phyloP scores from a whole-genome alignment of 1,284 basidiomycete genomes.

The Apiotrichum gamsii region DNA sequence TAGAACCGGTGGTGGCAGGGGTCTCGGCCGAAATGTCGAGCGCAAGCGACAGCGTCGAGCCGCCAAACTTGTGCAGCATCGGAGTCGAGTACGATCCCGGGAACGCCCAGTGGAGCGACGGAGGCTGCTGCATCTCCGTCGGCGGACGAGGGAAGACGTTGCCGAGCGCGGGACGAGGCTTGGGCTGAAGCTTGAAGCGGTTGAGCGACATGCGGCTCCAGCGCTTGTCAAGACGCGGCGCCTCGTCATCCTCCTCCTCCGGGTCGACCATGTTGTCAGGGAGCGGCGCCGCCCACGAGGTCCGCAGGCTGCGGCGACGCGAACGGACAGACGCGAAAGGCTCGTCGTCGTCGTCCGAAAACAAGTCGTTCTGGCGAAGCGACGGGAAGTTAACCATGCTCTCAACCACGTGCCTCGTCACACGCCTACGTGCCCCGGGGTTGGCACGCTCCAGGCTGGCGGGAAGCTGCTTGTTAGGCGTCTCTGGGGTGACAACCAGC shows the following conservation, averaged over 20 bases:
- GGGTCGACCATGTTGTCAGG: conserved; percentile 1
- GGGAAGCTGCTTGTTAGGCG: too few relatives aligned
- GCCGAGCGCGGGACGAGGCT: conserved; percentile 16
- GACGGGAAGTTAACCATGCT: conserved; percentile 15
- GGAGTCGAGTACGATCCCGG: conserved; percentile 20
- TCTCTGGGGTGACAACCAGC: too few relatives aligned
- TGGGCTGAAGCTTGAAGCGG: conserved; percentile 7
- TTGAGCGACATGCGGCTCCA: conserved; percentile 11
- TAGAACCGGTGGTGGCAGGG: too few relatives aligned
- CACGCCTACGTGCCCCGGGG: neutral
- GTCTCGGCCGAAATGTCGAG: conserved; percentile 12
- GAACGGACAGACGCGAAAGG: neutral
- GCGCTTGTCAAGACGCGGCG: conserved; percentile 1
- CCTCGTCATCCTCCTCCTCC: conserved; percentile 1
- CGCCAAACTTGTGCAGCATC: conserved; percentile 20
- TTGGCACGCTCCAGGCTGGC: too few relatives aligned
- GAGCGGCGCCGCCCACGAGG: conserved; percentile 10
- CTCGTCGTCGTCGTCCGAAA: too few relatives aligned
- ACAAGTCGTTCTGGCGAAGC: neutral
- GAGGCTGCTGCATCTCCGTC: conserved; percentile 13
- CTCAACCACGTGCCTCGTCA: conserved; percentile 9
- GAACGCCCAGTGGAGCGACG: conserved; percentile 21
- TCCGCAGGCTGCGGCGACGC: neutral
- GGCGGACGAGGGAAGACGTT: conserved; percentile 20
- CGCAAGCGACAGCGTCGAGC: conserved; percentile 16